A percentile compares a stretch with the other conserved stretches of the same genome.
phyloP scores from a whole-genome alignment of 116 monocot species.

The Zostera marina region DNA sequence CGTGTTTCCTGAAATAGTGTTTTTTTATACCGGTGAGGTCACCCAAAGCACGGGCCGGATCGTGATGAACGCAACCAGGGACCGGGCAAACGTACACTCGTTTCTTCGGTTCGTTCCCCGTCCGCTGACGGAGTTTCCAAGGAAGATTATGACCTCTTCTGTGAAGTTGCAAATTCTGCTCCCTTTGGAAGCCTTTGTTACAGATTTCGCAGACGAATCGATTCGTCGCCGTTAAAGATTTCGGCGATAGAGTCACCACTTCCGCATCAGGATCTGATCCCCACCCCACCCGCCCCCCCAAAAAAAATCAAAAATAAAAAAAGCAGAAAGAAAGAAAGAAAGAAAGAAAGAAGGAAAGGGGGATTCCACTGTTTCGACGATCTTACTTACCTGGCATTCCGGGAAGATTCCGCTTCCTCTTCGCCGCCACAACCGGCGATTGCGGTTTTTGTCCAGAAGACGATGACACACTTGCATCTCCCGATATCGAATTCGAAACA shows the following conservation, averaged over 20 bases:
- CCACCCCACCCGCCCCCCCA: too few species aligned
- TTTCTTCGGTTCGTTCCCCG: constrained; percentile 43
- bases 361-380: too few species aligned
- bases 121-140: constrained; percentile 68
- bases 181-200: constrained; percentile 74
- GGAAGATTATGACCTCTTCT: constrained; percentile 65
- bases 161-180: constrained; percentile 74
- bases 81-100: constrained; percentile 67
- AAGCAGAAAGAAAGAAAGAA: too few species aligned
- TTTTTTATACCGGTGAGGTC: constrained; percentile 89
- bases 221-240: constrained; percentile 63
- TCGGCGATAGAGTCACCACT: constrained; percentile 64
- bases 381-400: too few species aligned
- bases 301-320: too few species aligned
- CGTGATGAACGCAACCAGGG: constrained; percentile 70
- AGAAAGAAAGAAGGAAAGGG: too few species aligned
- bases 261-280: constrained; percentile 60
- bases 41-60: constrained; percentile 64
- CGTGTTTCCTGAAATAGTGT: constrained; percentile 84
- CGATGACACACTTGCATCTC: too few species aligned
- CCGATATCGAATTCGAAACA: too few species aligned
- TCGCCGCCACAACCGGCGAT: too few species aligned
- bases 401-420: too few species aligned
- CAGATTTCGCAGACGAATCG: constrained; percentile 80
- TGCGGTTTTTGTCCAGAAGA: too few species aligned